These are phyloP conservation scores for Inosperma sp. DNA, from an alignment of 768 basidiomycete genomes.

Conservation along the genomic window DNA sequence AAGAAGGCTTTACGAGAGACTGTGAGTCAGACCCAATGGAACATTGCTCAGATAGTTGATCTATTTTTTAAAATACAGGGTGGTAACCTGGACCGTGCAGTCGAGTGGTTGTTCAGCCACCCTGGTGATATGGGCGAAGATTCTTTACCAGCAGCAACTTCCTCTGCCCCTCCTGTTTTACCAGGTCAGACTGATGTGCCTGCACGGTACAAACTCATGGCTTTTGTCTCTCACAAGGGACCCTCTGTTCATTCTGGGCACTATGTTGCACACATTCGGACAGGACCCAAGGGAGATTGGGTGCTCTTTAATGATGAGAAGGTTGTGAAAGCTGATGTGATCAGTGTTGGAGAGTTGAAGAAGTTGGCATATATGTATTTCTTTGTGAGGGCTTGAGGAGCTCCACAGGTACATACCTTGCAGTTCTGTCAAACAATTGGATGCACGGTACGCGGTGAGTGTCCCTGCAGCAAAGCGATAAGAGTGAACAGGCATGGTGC, in stretches of 20 bases:
- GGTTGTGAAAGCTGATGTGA: conserved; percentile 82
- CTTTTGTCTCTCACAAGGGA: conserved; percentile 97
- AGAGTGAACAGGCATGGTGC: too few species aligned
- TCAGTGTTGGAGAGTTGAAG: conserved; percentile 79
- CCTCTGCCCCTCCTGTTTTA: conserved; percentile 20
- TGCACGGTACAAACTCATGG: conserved; percentile 75
- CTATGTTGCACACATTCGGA: conserved; percentile 78
- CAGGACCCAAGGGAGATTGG: conserved; percentile 54
- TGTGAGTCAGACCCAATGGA: too few species aligned
- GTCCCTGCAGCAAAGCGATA: too few species aligned
- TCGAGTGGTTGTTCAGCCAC: conserved; percentile 96
- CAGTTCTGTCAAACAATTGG: too few species aligned
- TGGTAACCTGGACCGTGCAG: conserved; percentile 76
- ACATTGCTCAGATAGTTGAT: too few species aligned
- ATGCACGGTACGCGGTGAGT: too few species aligned
- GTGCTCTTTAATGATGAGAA: conserved; percentile 96
- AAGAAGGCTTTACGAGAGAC: conserved; percentile 84
- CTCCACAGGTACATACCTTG: too few species aligned
- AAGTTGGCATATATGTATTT: conserved; percentile 90
- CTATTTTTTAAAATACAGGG: conserved; percentile 36
- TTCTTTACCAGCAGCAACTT: conserved; percentile 20
- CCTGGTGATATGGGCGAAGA: conserved; percentile 80
- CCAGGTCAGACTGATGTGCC: conserved; percentile 61
- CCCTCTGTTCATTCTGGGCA: conserved; percentile 93
- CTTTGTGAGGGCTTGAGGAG: conserved; percentile 58